phyloP scores from a whole-genome alignment of 371 early-diverging fungal genomes.

The Syncephalastrum monosporum region DNA sequence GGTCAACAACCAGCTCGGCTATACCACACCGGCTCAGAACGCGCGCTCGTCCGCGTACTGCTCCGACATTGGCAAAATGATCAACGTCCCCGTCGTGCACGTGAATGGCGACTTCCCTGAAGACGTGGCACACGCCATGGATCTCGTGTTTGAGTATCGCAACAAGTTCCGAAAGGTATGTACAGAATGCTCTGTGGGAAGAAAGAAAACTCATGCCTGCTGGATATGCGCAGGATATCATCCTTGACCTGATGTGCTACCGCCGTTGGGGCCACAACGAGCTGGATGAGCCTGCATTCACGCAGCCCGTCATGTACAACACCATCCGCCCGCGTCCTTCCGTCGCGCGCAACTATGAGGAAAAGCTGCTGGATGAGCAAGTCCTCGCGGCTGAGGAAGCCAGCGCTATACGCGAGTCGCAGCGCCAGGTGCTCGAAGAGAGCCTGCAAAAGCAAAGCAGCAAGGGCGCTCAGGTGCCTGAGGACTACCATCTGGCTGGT shows the following conservation, averaged over 20 bases:
- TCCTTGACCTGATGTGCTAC: constrained; percentile 92
- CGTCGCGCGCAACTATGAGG: constrained; percentile 82
- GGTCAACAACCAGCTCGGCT: constrained; percentile 97
- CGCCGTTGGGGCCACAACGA: constrained; percentile 98
- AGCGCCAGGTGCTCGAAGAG: constrained; percentile 58
- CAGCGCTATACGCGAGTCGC: constrained; percentile 51
- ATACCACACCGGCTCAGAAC: constrained; percentile 92
- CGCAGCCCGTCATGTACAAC: constrained; percentile 96
- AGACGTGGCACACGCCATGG: constrained; percentile 85
- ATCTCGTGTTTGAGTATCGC: constrained; percentile 88
- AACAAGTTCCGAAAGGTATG: constrained; percentile 80
- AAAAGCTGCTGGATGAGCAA: constrained; percentile 54
- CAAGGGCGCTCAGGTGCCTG: constrained; percentile 19
- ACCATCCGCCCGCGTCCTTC: constrained; percentile 81
- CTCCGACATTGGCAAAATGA: constrained; percentile 93
- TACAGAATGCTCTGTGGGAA: background rate
- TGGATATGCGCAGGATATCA: constrained; percentile 58
- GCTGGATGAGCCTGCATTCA: constrained; percentile 95
- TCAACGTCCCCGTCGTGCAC: constrained; percentile 93
- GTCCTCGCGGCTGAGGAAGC: constrained; percentile 37
- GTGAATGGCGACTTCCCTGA: constrained; percentile 96
- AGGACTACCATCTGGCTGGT: constrained; percentile 61
- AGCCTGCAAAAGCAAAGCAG: constrained; percentile 57
- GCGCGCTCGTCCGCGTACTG: constrained; percentile 90
- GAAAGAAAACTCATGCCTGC: background rate